These are phyloP conservation scores for Aristolochia fimbriata DNA, from an alignment of 164 flowering plant species.

Conservation along the genomic window DNA sequence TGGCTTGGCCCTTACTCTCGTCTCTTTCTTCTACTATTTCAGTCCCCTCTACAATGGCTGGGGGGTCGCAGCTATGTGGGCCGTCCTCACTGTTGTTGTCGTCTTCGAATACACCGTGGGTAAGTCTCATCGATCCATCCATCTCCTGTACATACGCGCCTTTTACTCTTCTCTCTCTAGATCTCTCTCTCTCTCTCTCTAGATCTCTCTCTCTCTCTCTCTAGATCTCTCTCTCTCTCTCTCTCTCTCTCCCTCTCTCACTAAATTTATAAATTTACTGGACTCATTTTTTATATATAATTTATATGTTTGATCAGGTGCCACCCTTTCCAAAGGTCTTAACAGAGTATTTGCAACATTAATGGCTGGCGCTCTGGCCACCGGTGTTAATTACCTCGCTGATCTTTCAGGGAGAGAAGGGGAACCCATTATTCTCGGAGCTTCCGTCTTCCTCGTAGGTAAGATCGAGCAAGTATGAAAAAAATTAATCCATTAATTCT, in stretches of 20 bases:
- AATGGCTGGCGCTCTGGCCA: constrained; percentile 54
- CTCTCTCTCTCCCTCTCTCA: no score
- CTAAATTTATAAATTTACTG: neutral
- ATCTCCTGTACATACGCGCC: no score
- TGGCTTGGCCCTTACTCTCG: constrained; percentile 68
- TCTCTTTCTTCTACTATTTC: constrained; percentile 54
- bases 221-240: no score
- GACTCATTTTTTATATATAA: no score
- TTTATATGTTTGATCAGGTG: constrained; percentile 33
- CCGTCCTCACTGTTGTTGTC: constrained; percentile 71
- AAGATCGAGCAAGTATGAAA: neutral
- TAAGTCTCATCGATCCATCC: constrained; percentile 14
- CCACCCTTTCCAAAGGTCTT: constrained; percentile 51
- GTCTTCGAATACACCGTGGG: constrained; percentile 74
- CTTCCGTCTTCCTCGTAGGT: constrained; percentile 57
- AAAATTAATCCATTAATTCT: neutral
- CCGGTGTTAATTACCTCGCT: constrained; percentile 57
- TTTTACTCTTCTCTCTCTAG: no score
- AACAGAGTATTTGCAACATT: constrained; percentile 69
- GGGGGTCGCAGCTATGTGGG: constrained; percentile 71
- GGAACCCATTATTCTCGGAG: constrained; percentile 53
- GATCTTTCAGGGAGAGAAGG: constrained; percentile 40
- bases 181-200: no score
- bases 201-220: no score
- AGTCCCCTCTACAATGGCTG: constrained; percentile 52